A percentile compares a stretch with the other conserved stretches of the same genome.
These are phyloP conservation scores for Fusarium tricinctum DNA, from an alignment of 2,329 filamentous ascomycete species.

Conservation along the genomic window DNA sequence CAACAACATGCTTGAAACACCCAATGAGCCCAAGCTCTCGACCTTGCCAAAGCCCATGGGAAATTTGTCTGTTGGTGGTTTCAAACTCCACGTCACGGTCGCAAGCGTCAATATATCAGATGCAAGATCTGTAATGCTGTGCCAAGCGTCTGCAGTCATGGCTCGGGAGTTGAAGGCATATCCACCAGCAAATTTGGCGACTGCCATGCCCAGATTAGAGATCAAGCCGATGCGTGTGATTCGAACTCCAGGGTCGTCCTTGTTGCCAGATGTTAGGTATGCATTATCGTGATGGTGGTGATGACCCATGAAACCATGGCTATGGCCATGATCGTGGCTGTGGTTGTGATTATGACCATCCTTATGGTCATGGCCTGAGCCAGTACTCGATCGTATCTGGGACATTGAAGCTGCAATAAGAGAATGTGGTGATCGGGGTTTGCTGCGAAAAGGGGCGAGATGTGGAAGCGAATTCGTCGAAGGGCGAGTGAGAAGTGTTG, in stretches of 20 bases:
- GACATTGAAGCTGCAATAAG: conserved; percentile 51
- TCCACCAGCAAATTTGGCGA: conserved; percentile 92
- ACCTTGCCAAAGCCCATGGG: conserved; percentile 96
- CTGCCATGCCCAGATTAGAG: conserved; percentile 93
- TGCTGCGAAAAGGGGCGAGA: conserved; percentile 43
- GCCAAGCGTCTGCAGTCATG: conserved; percentile 93
- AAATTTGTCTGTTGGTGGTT: conserved; percentile 84
- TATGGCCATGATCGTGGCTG: conserved; percentile 46
- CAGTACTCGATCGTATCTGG: conserved; percentile 53
- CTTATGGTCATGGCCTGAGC: conserved; percentile 40
- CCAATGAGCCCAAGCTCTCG: conserved; percentile 94
- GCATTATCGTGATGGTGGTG: conserved; percentile 93
- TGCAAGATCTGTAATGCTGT: conserved; percentile 94
- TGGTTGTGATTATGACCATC: conserved; percentile 47
- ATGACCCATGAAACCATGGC: conserved; percentile 56
- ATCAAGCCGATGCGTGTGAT: conserved; percentile 73
- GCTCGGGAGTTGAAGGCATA: conserved; percentile 96
- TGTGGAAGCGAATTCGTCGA: conserved; percentile 43
- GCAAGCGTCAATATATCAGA: conserved; percentile 95
- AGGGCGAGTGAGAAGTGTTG: conserved; percentile 25
- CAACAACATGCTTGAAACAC: conserved; percentile 91
- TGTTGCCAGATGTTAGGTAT: conserved; percentile 90
- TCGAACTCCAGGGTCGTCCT: conserved; percentile 76
- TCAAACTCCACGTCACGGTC: conserved; percentile 93
- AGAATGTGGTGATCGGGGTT: conserved; percentile 36